Percentiles rank a stretch among this genome's conserved stretches.
These are phyloP conservation scores for Solanum neorickii DNA, from an alignment of 257 asterid genomes.

Conservation along the genomic window DNA sequence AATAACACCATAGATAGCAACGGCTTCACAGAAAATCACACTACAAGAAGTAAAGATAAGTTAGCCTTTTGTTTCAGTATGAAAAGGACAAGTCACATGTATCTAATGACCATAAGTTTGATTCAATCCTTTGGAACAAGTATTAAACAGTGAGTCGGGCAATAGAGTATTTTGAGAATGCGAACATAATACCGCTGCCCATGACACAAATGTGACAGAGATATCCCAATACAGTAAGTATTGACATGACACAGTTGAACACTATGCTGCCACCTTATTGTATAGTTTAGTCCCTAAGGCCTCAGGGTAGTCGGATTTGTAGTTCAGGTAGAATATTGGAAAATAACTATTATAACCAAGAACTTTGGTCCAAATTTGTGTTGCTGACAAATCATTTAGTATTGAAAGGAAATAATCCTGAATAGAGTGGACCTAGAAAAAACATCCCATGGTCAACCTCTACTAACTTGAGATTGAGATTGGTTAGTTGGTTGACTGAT, in stretches of 20 bases:
- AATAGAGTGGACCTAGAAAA: background rate
- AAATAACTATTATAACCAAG: background rate
- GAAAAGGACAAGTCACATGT: background rate
- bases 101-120: background rate
- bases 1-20: slow-evolving; percentile 96
- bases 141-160: background rate
- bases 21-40: slow-evolving; percentile 98
- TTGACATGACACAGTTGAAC: background rate
- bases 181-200: background rate
- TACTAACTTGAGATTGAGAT: background rate
- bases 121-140: background rate
- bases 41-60: slow-evolving; percentile 24
- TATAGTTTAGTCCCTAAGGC: background rate
- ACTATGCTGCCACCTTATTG: background rate
- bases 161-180: background rate
- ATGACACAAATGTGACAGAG: background rate
- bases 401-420: background rate
- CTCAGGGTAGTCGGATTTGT: background rate
- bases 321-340: background rate
- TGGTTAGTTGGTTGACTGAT: background rate
- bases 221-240: background rate
- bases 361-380: background rate
- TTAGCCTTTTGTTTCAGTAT: background rate
- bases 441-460: background rate
- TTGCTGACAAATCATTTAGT: background rate